A percentile compares a stretch with the other conserved stretches of the same genome.
Conservation (phyloP, 768 basidiomycete species). For the Termitomyces sp. region DNA sequence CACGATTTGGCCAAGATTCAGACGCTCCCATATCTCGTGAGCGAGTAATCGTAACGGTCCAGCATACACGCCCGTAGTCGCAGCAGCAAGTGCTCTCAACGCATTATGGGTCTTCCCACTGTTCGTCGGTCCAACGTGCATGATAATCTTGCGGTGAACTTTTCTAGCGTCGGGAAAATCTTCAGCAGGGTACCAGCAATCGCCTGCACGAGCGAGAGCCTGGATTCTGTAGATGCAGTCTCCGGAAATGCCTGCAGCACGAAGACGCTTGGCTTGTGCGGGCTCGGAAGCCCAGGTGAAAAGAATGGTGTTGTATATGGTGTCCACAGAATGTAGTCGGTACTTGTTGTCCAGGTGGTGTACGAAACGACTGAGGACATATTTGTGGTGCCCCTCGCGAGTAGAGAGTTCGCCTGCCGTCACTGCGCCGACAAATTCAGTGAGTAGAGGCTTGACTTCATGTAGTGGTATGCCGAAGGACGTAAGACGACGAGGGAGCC, state of each 20-base stretch:
- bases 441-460: slow-evolving; percentile 36
- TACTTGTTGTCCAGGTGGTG: slow-evolving; percentile 23
- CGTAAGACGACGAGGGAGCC: slow-evolving; percentile 33
- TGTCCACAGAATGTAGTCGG: slow-evolving; percentile 29
- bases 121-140: slow-evolving; percentile 98
- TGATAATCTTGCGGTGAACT: slow-evolving; percentile 71
- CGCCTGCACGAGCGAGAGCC: slow-evolving; percentile 28
- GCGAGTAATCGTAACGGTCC: slow-evolving; percentile 91
- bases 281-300: slow-evolving; percentile 49
- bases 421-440: slow-evolving; percentile 34
- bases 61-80: slow-evolving; percentile 73
- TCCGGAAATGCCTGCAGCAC: slow-evolving; percentile 21
- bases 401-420: slow-evolving; percentile 25
- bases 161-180: slow-evolving; percentile 46
- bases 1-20: slow-evolving; percentile 86
- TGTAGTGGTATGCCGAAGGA: slow-evolving; percentile 41
- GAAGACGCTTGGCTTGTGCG: slow-evolving; percentile 13
- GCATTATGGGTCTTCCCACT: slow-evolving; percentile 96
- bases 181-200: slow-evolving; percentile 44
- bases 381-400: slow-evolving; percentile 23
- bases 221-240: slow-evolving; percentile 32
- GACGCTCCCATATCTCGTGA: slow-evolving; percentile 88
- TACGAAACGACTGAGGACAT: slow-evolving; percentile 38
- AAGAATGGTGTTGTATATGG: slow-evolving; percentile 46
- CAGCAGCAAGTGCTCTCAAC: slow-evolving; percentile 77